Evolutionary conservation across 768 basidiomycete species (phyloP).

Genomic region (Trametes sanguinea): DNA sequence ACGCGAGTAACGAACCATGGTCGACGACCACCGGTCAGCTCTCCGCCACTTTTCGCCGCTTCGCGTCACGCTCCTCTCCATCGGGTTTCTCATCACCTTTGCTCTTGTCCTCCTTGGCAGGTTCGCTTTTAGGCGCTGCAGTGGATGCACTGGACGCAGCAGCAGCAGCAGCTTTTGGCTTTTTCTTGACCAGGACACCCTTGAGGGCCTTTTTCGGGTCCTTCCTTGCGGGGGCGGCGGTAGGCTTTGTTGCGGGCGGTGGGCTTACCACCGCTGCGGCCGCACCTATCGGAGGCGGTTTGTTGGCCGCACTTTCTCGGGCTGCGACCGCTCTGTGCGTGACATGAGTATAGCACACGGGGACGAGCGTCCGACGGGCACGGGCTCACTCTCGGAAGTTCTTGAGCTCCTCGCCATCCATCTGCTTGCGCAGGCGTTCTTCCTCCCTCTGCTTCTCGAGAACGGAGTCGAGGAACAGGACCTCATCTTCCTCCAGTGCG

Average conservation of each 20-base stretch:
- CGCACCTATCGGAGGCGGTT: constrained; percentile 38
- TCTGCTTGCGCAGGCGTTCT: constrained; percentile 71
- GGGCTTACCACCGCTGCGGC: constrained; percentile 31
- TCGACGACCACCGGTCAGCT: background rate
- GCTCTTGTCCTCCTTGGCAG: constrained; percentile 22
- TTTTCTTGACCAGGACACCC: constrained; percentile 82
- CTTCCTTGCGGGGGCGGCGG: constrained; percentile 50
- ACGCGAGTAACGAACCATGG: background rate
- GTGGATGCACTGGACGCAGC: constrained; percentile 5
- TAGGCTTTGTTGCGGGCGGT: constrained; percentile 27
- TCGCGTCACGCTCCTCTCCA: constrained; percentile 44
- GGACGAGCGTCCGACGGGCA: background rate
- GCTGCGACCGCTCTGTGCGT: constrained; percentile 68
- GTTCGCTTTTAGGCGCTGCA: background rate
- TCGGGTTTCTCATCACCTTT: constrained; percentile 10
- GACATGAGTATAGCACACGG: background rate
- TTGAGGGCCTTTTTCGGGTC: constrained; percentile 69
- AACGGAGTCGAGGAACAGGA: constrained; percentile 84
- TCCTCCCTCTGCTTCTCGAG: constrained; percentile 74
- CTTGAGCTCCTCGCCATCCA: constrained; percentile 78
- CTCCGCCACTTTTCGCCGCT: constrained; percentile 58
- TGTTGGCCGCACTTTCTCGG: constrained; percentile 47
- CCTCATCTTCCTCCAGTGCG: constrained; percentile 87
- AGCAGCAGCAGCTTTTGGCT: constrained; percentile 43
- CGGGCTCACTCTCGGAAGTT: constrained; percentile 70